phyloP scores from a whole-genome alignment of 345 rosid genomes.

The Pugionium dolabratum region DNA sequence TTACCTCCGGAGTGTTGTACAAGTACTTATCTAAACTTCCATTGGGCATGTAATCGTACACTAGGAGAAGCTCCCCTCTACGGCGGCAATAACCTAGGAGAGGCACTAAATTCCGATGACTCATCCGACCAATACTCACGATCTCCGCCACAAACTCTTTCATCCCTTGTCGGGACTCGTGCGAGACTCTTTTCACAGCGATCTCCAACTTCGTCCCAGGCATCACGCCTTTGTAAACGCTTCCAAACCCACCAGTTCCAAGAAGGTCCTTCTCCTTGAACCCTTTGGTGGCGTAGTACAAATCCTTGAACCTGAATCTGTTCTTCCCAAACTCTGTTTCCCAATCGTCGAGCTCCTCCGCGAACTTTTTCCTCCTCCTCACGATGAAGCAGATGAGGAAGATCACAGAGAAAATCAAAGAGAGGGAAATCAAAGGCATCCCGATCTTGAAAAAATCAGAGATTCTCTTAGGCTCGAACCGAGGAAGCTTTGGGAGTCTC shows the following conservation, averaged over 20 bases:
- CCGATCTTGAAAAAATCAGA: constrained; percentile 49
- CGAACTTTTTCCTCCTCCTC: constrained; percentile 55
- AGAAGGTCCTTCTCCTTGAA: constrained; percentile 69
- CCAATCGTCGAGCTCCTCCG: constrained; percentile 75
- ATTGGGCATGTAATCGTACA: constrained; percentile 88
- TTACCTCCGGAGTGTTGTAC: constrained; percentile 52
- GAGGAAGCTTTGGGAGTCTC: constrained; percentile 64
- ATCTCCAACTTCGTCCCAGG: constrained; percentile 50
- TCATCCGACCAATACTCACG: constrained; percentile 82
- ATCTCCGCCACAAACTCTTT: constrained; percentile 87
- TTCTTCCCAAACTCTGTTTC: constrained; percentile 79
- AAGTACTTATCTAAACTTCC: constrained; percentile 85
- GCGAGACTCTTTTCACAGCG: constrained; percentile 78
- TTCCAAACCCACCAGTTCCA: constrained; percentile 83
- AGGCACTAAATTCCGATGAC: constrained; percentile 86
- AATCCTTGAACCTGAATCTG: constrained; percentile 62
- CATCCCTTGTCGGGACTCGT: constrained; percentile 83
- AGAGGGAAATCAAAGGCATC: constrained; percentile 45
- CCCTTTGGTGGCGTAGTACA: constrained; percentile 68
- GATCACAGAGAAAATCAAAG: constrained; percentile 31
- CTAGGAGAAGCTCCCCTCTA: constrained; percentile 67
- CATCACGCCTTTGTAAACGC: constrained; percentile 74
- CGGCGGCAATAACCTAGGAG: constrained; percentile 81
- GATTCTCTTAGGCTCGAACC: constrained; percentile 35
- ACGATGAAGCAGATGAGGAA: constrained; percentile 30